A percentile compares a stretch with the other conserved stretches of the same genome.
These are phyloP conservation scores for Thyridium curvatum DNA, from an alignment of 2,329 filamentous ascomycete species.

Conservation along the genomic window DNA sequence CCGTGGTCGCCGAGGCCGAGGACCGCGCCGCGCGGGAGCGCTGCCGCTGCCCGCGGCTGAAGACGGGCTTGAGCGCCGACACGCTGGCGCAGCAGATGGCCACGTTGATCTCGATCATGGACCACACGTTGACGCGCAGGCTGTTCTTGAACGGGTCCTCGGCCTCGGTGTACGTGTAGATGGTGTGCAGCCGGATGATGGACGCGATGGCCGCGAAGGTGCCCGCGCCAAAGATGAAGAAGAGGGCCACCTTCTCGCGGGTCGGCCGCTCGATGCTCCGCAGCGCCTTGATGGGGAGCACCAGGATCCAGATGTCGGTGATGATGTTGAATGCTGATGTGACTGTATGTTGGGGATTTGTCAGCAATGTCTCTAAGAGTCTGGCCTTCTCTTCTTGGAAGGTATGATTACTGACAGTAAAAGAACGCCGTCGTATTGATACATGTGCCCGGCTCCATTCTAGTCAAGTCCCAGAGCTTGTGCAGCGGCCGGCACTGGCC, in stretches of 20 bases:
- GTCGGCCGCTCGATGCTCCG: slow-evolving; percentile 37
- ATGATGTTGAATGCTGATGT: slow-evolving; percentile 38
- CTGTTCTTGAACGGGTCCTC: slow-evolving; percentile 26
- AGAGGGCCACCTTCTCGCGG: slow-evolving; percentile 43
- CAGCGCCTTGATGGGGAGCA: slow-evolving; percentile 36
- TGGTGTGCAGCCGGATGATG: slow-evolving; percentile 30
- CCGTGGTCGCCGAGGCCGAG: too few relatives aligned
- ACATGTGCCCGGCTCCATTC: slow-evolving; percentile 24
- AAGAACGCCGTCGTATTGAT: slow-evolving; percentile 34
- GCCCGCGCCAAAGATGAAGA: slow-evolving; percentile 34
- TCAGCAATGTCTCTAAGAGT: too few relatives aligned
- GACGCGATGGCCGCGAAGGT: slow-evolving; percentile 27
- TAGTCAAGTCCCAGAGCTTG: slow-evolving; percentile 33
- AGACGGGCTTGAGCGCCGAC: slow-evolving; percentile 42
- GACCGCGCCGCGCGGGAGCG: too few relatives aligned
- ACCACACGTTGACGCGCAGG: slow-evolving; percentile 33
- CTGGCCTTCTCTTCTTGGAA: too few relatives aligned
- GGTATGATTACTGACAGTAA: slow-evolving; percentile 30
- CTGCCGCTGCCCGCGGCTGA: slow-evolving; percentile 12
- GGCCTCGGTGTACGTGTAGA: slow-evolving; percentile 19
- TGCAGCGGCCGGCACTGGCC: slow-evolving; percentile 33
- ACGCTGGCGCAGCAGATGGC: slow-evolving; percentile 43
- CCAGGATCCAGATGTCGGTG: slow-evolving; percentile 37
- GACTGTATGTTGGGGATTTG: slow-evolving; percentile 13
- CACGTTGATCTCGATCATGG: slow-evolving; percentile 40